Evolutionary conservation across 2,329 filamentous ascomycete genomes (phyloP), one percentile per base, ranked within the genome.

Genomic region (Colletotrichum lentis): DNA sequence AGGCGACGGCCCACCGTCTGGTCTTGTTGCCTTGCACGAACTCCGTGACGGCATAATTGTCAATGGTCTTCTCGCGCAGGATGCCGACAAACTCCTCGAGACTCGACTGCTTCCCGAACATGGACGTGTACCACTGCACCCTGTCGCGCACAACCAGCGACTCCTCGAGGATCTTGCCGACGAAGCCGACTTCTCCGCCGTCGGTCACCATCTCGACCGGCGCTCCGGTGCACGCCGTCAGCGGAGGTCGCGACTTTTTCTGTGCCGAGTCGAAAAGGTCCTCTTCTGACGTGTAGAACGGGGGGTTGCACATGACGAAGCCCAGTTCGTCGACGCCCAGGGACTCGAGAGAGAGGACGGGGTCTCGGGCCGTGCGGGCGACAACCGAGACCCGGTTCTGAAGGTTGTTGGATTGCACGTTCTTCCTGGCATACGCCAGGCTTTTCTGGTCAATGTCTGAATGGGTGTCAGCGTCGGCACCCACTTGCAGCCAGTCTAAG

Each of bases 241-340:
- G 87, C 0, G 94, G 91, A 0, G 88, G 88, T 0, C 85, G 83
- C 3, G 84, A 79, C 77, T 97, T 97, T 44, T 84, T 78, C 18
- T 82, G 77, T 0, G 92, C 90, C 1, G 90, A 90, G 4, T 82
- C 79, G 3, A 85, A 72, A 78, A 97, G 86, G 58, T 96, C 93
- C 5, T 84, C 79, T 3, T 85, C 80, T 0, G 92, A 94, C n/a
- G 83, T 78, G 81, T 97, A 98, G 80, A 99, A 99, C 0, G 96
- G 96, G 0, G 96, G 96, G 72, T 99, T 99, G 71, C 91, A 95
- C 89, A 98, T 96, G 67, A 88, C 89, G 76, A 98, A 97, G 75
- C 95, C 90, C 50, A 97, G 82, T 3, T 70, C 74, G 8, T 80
- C 76, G 5, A 86, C 75, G 24, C 77, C 78, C 1, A 89, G 74